Evolutionary conservation across 129 eudicot genomes (phyloP).

Genomic region (Flaveria sonorensis): DNA sequence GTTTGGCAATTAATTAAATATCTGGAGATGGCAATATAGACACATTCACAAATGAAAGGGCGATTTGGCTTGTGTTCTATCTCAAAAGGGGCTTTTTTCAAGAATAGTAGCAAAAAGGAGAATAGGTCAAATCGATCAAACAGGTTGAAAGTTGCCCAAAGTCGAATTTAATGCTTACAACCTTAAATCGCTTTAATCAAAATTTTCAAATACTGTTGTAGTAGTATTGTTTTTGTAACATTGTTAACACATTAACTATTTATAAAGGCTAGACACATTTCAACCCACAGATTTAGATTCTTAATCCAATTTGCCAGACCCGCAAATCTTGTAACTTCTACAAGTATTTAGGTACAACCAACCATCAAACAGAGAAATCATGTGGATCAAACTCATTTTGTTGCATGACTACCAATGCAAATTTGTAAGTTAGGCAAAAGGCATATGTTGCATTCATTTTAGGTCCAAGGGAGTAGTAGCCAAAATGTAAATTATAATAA

Average conservation of each 20-base stretch:
- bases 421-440: not conserved
- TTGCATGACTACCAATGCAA: conserved; percentile 7
- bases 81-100: not conserved
- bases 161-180: not conserved
- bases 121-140: conserved; percentile 1
- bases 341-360: not conserved
- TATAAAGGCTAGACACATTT: not conserved
- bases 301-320: not conserved
- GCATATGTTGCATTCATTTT: conserved; percentile 10
- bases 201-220: not conserved
- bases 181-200: not conserved
- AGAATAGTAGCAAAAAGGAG: too few species aligned
- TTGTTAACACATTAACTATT: not conserved
- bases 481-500: conserved; percentile 7
- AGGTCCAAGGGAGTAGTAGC: conserved; percentile 3
- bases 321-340: not conserved
- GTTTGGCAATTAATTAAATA: conserved; percentile 4
- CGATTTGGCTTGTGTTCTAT: conserved; percentile 7
- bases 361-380: conserved; percentile 13
- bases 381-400: conserved; percentile 6
- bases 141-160: not conserved
- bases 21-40: not conserved
- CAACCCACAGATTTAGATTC: not conserved
- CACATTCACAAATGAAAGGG: not conserved
- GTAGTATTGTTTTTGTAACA: not conserved